Conservation (phyloP, 1,139 yeast genomes). For the Lodderomyces margitis region DNA sequence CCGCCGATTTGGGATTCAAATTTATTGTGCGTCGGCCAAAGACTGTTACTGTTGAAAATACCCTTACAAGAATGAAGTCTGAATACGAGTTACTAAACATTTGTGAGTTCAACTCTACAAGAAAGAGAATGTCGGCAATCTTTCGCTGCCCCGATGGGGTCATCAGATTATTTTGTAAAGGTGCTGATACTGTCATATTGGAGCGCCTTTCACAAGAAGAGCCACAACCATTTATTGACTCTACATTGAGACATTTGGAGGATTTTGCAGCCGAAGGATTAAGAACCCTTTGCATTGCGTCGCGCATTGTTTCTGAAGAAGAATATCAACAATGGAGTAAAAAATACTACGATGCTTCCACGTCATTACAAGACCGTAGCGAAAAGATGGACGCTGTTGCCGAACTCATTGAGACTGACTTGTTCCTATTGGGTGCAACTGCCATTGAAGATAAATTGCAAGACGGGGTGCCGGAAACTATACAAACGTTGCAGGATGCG, state of each 20-base stretch:
- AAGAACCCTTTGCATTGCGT: slow-evolving; percentile 90
- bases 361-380: slow-evolving; percentile 72
- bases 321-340: slow-evolving; percentile 72
- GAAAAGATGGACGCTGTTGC: slow-evolving; percentile 68
- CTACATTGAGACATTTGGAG: slow-evolving; percentile 85
- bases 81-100: slow-evolving; percentile 79
- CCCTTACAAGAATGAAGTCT: slow-evolving; percentile 30
- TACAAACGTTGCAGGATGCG: slow-evolving; percentile 90
- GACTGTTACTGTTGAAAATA: slow-evolving; percentile 66
- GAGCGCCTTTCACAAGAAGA: slow-evolving; percentile 71
- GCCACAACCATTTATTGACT: slow-evolving; percentile 72
- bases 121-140: slow-evolving; percentile 97
- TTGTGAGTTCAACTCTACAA: slow-evolving; percentile 95
- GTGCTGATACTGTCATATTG: slow-evolving; percentile 95
- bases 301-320: slow-evolving; percentile 72
- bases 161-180: slow-evolving; percentile 87
- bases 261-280: slow-evolving; percentile 97
- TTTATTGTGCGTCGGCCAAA: slow-evolving; percentile 86
- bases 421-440: slow-evolving; percentile 89
- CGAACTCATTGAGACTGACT: slow-evolving; percentile 76
- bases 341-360: slow-evolving; percentile 73
- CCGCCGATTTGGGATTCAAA: slow-evolving; percentile 76
- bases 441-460: slow-evolving; percentile 98
- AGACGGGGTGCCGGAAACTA: slow-evolving; percentile 98
- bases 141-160: slow-evolving; percentile 93